Conservation (phyloP, 179 eudicot genomes). For the Sideroxylon spinosum region DNA sequence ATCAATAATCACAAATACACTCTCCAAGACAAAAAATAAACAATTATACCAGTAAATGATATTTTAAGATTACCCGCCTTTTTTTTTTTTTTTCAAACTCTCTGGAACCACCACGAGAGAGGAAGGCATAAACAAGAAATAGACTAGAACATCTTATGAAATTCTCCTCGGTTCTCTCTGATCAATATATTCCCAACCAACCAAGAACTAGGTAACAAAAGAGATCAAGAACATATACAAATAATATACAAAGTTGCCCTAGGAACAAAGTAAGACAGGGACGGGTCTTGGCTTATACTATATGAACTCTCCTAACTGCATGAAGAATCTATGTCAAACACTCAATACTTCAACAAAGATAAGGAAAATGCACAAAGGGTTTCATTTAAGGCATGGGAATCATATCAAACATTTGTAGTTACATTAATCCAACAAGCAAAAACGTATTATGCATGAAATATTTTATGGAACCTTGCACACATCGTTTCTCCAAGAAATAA, state of each 20-base stretch:
- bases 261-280: background rate
- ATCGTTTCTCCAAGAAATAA: too few relatives aligned
- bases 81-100: background rate
- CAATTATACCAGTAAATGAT: slow-evolving; percentile 7
- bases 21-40: background rate
- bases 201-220: background rate
- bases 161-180: background rate
- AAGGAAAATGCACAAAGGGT: too few relatives aligned
- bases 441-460: too few relatives aligned
- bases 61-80: background rate
- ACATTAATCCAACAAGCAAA: too few relatives aligned
- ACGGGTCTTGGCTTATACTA: background rate
- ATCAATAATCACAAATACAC: background rate
- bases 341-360: too few relatives aligned
- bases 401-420: too few relatives aligned
- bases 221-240: background rate
- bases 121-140: background rate
- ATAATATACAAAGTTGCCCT: background rate
- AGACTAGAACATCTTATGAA: background rate
- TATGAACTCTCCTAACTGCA: too few relatives aligned
- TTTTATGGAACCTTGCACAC: too few relatives aligned
- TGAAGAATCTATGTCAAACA: too few relatives aligned
- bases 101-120: background rate
- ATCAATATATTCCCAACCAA: slow-evolving; percentile 1
- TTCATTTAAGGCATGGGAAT: too few relatives aligned